These are phyloP conservation scores for Aphanomyces euteiches DNA, from an alignment of 352 stramenopile species.

Conservation along the genomic window DNA sequence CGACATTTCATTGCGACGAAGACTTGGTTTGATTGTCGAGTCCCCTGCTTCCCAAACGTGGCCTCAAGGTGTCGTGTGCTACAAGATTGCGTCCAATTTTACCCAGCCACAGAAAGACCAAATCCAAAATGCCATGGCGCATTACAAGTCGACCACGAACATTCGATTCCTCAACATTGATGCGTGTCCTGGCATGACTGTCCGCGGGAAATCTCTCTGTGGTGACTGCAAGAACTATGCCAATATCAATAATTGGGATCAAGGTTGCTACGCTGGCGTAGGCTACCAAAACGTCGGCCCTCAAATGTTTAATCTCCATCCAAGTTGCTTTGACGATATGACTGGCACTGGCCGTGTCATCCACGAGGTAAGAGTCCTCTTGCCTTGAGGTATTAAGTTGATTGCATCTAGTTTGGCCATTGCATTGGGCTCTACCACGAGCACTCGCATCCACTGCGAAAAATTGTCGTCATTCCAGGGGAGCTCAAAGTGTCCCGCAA, in stretches of 20 bases:
- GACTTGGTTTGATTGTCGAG: constrained; percentile 15
- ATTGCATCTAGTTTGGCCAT: constrained; percentile 36
- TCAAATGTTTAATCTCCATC: constrained; percentile 48
- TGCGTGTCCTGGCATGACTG: constrained; percentile 44
- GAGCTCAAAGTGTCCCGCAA: constrained; percentile 45
- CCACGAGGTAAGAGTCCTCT: constrained; percentile 36
- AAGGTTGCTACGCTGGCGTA: constrained; percentile 42
- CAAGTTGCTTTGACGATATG: constrained; percentile 44
- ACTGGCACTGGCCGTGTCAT: constrained; percentile 40
- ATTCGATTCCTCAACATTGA: constrained; percentile 60
- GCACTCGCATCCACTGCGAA: constrained; percentile 46
- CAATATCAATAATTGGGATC: constrained; percentile 52
- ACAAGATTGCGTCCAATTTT: constrained; percentile 59
- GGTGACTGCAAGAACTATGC: constrained; percentile 64
- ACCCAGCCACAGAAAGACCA: constrained; percentile 47
- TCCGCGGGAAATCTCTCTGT: constrained; percentile 68
- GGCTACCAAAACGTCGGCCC: constrained; percentile 40
- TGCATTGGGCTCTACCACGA: constrained; percentile 46
- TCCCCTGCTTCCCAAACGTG: constrained; percentile 27
- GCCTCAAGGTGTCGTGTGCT: constrained; percentile 66
- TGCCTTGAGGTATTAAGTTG: neutral
- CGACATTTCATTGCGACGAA: neutral
- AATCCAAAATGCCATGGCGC: constrained; percentile 65
- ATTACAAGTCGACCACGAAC: constrained; percentile 62
- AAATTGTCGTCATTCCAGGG: constrained; percentile 44